phyloP scores from a whole-genome alignment of 768 basidiomycete species.

The Hericium erinaceus region DNA sequence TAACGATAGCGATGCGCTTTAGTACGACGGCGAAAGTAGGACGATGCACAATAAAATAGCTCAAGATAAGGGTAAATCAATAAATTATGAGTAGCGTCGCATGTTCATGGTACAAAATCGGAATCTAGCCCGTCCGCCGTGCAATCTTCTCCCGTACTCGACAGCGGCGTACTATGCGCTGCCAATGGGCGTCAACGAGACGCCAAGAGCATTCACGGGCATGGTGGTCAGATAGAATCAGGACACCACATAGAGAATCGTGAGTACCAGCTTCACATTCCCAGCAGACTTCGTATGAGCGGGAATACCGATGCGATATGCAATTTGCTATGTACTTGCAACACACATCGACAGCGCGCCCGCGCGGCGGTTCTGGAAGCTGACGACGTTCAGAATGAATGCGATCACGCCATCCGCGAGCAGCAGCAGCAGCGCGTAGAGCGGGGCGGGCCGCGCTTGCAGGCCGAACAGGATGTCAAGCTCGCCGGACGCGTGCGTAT shows the following conservation, averaged over 20 bases:
- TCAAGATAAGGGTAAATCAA: no score
- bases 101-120: background rate
- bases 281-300: slow-evolving; percentile 24
- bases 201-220: slow-evolving; percentile 71
- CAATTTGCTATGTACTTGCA: slow-evolving; percentile 46
- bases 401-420: slow-evolving; percentile 78
- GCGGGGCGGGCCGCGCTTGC: slow-evolving; percentile 15
- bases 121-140: background rate
- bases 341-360: slow-evolving; percentile 89
- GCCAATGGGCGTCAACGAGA: slow-evolving; percentile 73
- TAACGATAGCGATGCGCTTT: no score
- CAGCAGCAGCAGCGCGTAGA: slow-evolving; percentile 30
- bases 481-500: slow-evolving; percentile 78
- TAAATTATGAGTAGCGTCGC: no score
- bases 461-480: slow-evolving; percentile 41
- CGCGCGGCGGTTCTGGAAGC: slow-evolving; percentile 87
- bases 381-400: slow-evolving; percentile 87
- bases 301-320: background rate
- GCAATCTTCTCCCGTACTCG: slow-evolving; percentile 31
- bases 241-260: slow-evolving; percentile 72
- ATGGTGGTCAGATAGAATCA: slow-evolving; percentile 62
- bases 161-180: slow-evolving; percentile 75
- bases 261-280: slow-evolving; percentile 91
- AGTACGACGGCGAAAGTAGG: no score
- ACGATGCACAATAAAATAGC: no score